Conservation (phyloP, 1,139 yeast species). For the Sugiyamaella castrensis region DNA sequence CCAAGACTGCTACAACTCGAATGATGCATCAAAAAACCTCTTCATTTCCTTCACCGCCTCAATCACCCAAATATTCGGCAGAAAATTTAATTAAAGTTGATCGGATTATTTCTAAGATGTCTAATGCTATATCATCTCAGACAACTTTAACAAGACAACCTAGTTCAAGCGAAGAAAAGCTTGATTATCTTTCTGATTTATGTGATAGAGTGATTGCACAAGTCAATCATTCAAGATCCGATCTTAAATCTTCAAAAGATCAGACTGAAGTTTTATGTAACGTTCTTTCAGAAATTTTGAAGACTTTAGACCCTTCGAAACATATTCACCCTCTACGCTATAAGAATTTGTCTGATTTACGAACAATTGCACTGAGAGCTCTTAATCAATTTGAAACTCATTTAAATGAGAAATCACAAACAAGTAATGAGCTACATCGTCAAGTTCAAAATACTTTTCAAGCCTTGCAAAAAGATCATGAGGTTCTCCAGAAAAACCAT, state of each 20-base stretch:
- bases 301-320: constrained; percentile 8
- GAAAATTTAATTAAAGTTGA: constrained; percentile 11
- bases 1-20: constrained; percentile 16
- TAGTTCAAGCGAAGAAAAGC: constrained; percentile 9
- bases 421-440: constrained; percentile 1
- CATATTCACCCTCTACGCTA: constrained; percentile 8
- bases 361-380: constrained; percentile 6
- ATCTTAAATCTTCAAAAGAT: constrained; percentile 1
- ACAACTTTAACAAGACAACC: constrained; percentile 16
- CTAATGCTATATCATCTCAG: constrained; percentile 7
- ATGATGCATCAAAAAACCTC: constrained; percentile 12
- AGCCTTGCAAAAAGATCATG: neutral
- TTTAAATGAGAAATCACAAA: neutral
- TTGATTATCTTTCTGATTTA: constrained; percentile 11
- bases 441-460: constrained; percentile 1
- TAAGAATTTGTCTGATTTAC: constrained; percentile 4
- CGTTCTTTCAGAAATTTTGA: constrained; percentile 10
- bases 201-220: constrained; percentile 8
- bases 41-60: constrained; percentile 15
- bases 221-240: constrained; percentile 4
- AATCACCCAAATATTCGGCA: constrained; percentile 9
- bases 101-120: constrained; percentile 13
- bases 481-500: no score
- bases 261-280: constrained; percentile 4
- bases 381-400: constrained; percentile 7